Conservation (phyloP, 768 basidiomycete species). For the Lyophyllum semitale region DNA sequence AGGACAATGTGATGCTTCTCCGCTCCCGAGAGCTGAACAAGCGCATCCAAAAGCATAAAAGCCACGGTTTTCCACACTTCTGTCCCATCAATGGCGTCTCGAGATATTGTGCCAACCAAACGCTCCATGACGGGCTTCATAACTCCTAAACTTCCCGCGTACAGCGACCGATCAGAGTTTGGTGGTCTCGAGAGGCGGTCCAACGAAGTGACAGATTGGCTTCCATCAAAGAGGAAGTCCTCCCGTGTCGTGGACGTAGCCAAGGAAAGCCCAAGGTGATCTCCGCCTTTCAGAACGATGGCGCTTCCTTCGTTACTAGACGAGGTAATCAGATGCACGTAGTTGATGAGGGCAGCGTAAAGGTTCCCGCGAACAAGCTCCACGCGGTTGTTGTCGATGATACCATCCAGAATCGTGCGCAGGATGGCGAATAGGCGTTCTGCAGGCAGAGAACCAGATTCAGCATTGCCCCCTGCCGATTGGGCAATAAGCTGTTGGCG, state of each 20-base stretch:
- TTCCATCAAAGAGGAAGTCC: slow-evolving; percentile 39
- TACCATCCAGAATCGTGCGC: slow-evolving; percentile 71
- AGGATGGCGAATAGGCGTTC: slow-evolving; percentile 80
- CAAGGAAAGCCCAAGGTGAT: slow-evolving; percentile 27
- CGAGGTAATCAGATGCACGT: slow-evolving; percentile 72
- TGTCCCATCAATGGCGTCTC: slow-evolving; percentile 93
- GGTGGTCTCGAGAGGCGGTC: slow-evolving; percentile 19
- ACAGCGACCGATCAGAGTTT: slow-evolving; percentile 41
- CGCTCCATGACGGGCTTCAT: slow-evolving; percentile 73
- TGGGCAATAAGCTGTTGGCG: slow-evolving; percentile 70
- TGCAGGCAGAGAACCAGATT: slow-evolving; percentile 71
- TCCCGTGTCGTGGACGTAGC: slow-evolving; percentile 43
- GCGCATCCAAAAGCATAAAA: slow-evolving; percentile 84
- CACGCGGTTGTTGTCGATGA: slow-evolving; percentile 73
- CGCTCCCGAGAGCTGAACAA: slow-evolving; percentile 68
- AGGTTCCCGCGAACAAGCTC: slow-evolving; percentile 92
- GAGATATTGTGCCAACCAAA: slow-evolving; percentile 68
- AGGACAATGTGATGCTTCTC: slow-evolving; percentile 72
- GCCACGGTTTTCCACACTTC: slow-evolving; percentile 98
- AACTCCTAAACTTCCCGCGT: slow-evolving; percentile 62
- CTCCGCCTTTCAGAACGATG: background rate
- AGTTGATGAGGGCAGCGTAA: slow-evolving; percentile 91
- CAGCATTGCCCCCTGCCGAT: slow-evolving; percentile 61
- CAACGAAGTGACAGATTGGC: slow-evolving; percentile 34
- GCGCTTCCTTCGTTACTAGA: slow-evolving; percentile 18